Base-by-base conservation (phyloP, 2,329 filamentous ascomycete species). In the Ophiocordyceps camponoti-floridani region DNA sequence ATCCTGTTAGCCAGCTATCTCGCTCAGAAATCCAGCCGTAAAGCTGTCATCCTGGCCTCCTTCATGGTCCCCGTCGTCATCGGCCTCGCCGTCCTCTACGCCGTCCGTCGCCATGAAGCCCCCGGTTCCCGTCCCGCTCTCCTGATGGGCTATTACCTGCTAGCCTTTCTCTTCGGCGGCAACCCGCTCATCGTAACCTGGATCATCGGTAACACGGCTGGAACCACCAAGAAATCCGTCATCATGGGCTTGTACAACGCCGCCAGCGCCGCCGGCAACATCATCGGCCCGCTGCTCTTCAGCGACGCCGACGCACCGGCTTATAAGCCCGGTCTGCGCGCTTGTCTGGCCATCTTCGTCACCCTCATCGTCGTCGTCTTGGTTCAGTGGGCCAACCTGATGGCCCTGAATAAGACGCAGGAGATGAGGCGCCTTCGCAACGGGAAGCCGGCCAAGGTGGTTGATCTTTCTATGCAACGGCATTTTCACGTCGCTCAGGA, bases 141-240 rank as follows among this genome's bases (percentile, higher is more conserved):
- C 2, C 62, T 83, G 2, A 69, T 65, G 0, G 77, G 71, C 0
- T 82, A 82, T 56, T 82, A 82, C 51, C 62, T 82, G 2, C 66
- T 82, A 1, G 72, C 76, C 0, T 82, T 82, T 56, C 61, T 82
- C 9, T 83, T 77, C 48, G 76, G 75, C 1, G 74, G 71, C 1
- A 81, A 79, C 51, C 78, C 78, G 0, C 62, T 84, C 10, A 72
- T 81, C 26, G 73, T 82, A 0, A 70, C 74, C 0, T 84, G 79
- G 79, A 77, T 82, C 46, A 69, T 82, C 6, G 75, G 72, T 8
- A 84, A 84, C 56, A 82, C 77, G 0, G 79, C 68, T 0, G 80
- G 79, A 7, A 73, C 70, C 14, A 82, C 78, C 3, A 82, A 84
- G 59, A 79, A 79, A 53, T 76, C 75, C 0, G 66, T 73, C 43